Evolutionary conservation across 306 rosid genomes (phyloP), one percentile per base, ranked within the genome.

Genomic region (Elaeagnus macrophylla): DNA sequence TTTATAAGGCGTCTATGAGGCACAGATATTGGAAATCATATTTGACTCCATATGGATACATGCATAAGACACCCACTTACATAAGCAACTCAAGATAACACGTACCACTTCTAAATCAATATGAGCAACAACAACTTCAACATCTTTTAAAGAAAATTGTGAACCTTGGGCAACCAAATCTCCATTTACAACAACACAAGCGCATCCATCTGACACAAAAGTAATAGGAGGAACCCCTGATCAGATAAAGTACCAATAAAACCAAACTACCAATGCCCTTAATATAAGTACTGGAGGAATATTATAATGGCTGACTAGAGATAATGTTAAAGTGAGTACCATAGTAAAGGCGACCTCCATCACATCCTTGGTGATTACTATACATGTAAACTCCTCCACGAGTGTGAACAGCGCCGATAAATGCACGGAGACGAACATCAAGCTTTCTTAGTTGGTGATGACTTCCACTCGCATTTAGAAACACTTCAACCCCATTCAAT

Each of bases 361-460:
- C 99, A 54, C 99, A 87, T 44, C 99, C 96, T 74, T 87, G 96
- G 7, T 77, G 96, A 69, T 91, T 91, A 77, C 99, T 84, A 64
- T 91, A 91, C 71, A 91, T 82, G 76, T 91, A 91, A 47, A 87
- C 87, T 71, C 99, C 96, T 75, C 99, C 96, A 12, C 89, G 83
- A 47, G 87, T 80, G 60, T 87, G 79, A 61, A 89, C 87, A 55
- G 99, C 99, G 52, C 78, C 95, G 35, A 82, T 75, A 67, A 87
- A 78, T 73, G 99, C 96, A 71, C 78, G 78, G 56, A 91, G 94
- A 59, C 95, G 96, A 74, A 84, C 71, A 65, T 87, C 93, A 49
- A 91, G 96, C 86, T 91, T 91, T 72, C 96, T 82, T 57, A 91
- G 83, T 75, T 91, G 99, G 69, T 87, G 99, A 67, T 91, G 99